phyloP scores from a whole-genome alignment of 1,284 basidiomycete species.

The Melampsora americana region DNA sequence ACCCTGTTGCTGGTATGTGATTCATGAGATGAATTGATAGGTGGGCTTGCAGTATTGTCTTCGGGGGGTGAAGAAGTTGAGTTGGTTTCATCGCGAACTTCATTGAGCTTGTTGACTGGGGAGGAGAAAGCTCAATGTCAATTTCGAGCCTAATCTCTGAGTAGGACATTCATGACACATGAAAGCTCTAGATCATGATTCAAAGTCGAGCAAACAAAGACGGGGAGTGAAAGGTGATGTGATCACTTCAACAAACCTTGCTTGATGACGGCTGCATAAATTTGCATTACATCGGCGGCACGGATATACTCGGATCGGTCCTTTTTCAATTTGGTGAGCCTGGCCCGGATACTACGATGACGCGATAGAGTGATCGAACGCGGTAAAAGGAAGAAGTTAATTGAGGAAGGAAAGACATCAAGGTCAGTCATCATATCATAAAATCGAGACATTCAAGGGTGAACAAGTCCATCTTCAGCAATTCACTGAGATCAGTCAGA shows the following conservation, averaged over 20 bases:
- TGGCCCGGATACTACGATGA: conserved; percentile 74
- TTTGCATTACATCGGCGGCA: conserved; percentile 82
- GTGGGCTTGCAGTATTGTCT: conserved; percentile 34
- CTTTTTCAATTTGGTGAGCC: conserved; percentile 75
- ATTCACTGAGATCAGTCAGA: conserved; percentile 19
- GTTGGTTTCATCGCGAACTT: conserved; percentile 68
- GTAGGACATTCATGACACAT: conserved; percentile 2
- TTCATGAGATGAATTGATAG: conserved; percentile 32
- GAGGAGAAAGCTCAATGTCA: not conserved
- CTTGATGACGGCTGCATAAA: conserved; percentile 91
- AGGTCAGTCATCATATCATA: not conserved
- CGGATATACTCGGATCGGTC: conserved; percentile 84
- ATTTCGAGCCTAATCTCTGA: not conserved
- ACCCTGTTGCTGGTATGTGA: conserved; percentile 64
- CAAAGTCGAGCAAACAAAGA: not conserved
- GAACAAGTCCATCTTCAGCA: not conserved
- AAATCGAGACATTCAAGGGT: conserved; percentile 22
- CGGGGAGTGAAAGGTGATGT: conserved; percentile 2
- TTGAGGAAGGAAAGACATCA: not conserved
- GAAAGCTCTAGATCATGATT: conserved; percentile 13
- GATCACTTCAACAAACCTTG: conserved; percentile 61
- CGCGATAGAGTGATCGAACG: conserved; percentile 3
- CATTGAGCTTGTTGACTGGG: conserved; percentile 83
- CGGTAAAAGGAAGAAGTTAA: not conserved
- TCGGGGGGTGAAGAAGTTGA: conserved; percentile 30